phyloP scores from a whole-genome alignment of 352 stramenopile species.

The Phytophthora parvispora region DNA sequence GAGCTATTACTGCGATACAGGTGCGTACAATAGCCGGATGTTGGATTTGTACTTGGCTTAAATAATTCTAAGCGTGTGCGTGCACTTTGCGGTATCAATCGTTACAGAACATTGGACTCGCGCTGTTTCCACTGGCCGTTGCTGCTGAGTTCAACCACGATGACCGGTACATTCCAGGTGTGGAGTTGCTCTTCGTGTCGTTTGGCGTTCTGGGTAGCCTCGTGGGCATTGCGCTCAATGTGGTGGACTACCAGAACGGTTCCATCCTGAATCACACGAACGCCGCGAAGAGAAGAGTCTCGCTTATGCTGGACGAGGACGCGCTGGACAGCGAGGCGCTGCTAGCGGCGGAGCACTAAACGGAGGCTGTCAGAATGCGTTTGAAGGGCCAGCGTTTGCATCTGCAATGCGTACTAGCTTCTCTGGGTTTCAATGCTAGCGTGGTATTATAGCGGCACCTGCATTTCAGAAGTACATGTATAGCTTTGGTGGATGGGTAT shows the following conservation, averaged over 20 bases:
- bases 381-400: too few species aligned
- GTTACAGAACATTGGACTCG: constrained; percentile 83
- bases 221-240: constrained; percentile 78
- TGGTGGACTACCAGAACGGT: constrained; percentile 83
- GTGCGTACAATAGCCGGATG: constrained; percentile 32
- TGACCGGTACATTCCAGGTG: constrained; percentile 80
- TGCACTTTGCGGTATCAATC: constrained; percentile 1
- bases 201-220: constrained; percentile 80
- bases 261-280: constrained; percentile 79
- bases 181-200: constrained; percentile 87
- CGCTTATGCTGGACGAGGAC: constrained; percentile 67
- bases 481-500: too few species aligned
- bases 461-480: too few species aligned
- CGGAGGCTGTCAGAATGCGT: too few species aligned
- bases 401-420: neutral
- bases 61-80: constrained; percentile 8
- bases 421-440: neutral
- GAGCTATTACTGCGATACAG: constrained; percentile 94
- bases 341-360: constrained; percentile 63
- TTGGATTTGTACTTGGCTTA: too few species aligned
- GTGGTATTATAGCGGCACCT: constrained; percentile 7
- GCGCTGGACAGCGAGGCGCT: constrained; percentile 67
- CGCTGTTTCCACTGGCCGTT: constrained; percentile 82
- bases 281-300: constrained; percentile 43
- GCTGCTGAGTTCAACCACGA: constrained; percentile 78